Evolutionary conservation across 2,329 filamentous ascomycete genomes (phyloP), one percentile per base, ranked within the genome.

Genomic region (Cladosporium sp.): DNA sequence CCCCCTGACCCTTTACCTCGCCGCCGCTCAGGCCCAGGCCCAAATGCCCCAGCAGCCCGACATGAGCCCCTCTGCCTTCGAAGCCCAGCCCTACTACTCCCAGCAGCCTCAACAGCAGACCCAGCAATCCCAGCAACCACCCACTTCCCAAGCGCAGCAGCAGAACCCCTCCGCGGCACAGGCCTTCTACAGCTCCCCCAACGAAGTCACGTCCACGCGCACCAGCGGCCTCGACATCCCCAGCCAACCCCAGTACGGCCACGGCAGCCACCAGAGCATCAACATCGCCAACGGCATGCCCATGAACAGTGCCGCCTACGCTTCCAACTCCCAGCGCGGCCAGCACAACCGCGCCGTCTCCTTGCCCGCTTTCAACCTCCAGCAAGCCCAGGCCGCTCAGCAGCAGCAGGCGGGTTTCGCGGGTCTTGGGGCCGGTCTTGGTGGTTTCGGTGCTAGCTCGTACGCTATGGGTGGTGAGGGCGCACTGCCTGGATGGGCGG

Each of bases 1-100:
- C 68, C 92, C 92, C 0, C 70, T 97, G 67, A 95, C 91, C 19
- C 83, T 96, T 82, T 97, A 96, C 67, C 78, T 96, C n/a, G 65
- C 65, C 15, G 65, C 64, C 9, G 61, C 63, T 7, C 66, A 68
- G 52, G 92, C 84, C 69, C 89, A 94, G 64, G 81, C 92, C 22
- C 84, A 83, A 18, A 80, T 85, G 54, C 82, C 86, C 60, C 74
- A 70, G 54, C 43, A 55, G 51, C 50, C 58, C 47, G 55, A 63
- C 43, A 53, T 65, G 41, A 57, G 61, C 51, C 57, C 62, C 18
- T 55, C 62, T 40, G 40, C 62, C 67, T 49, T 72, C 67, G 51
- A 73, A 70, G 59, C 71, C 67, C 57, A 58, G 38, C 47, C 57
- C 47, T 58, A 57, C 35, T 52, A 51, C 40, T 18, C 45, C 19